These are phyloP conservation scores for Microbotryum saponariae DNA, from an alignment of 1,284 basidiomycete genomes.

Conservation along the genomic window DNA sequence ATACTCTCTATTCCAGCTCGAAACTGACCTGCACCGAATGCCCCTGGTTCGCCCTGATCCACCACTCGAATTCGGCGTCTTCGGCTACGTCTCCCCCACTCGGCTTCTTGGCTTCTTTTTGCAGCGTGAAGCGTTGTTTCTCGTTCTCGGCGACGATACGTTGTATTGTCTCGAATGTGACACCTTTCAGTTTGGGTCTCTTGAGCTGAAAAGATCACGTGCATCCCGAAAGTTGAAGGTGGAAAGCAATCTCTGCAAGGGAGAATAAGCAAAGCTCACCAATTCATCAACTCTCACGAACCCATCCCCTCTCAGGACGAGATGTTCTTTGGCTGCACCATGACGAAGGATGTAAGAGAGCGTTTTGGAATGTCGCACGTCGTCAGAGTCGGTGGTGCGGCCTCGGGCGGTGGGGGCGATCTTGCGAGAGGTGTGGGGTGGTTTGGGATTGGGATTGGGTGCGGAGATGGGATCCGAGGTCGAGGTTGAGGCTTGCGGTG, in stretches of 20 bases:
- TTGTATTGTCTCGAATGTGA: constrained; percentile 56
- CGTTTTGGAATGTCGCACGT: constrained; percentile 59
- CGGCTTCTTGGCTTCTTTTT: constrained; percentile 44
- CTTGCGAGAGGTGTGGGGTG: too few relatives aligned
- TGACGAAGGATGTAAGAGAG: constrained; percentile 78
- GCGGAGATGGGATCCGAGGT: too few relatives aligned
- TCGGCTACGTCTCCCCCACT: constrained; percentile 33
- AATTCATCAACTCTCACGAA: constrained; percentile 65
- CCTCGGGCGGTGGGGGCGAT: constrained; percentile 30
- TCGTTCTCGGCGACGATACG: constrained; percentile 64
- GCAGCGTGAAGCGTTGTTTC: constrained; percentile 68
- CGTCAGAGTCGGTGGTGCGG: constrained; percentile 44
- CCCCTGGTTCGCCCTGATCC: constrained; percentile 90
- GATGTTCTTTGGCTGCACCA: constrained; percentile 65
- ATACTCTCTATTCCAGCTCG: not conserved
- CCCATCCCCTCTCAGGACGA: constrained; percentile 69
- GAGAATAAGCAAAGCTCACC: constrained; percentile 42
- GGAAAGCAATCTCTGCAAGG: too few relatives aligned
- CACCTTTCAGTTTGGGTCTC: constrained; percentile 49
- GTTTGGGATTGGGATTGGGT: too few relatives aligned
- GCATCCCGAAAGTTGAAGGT: too few relatives aligned
- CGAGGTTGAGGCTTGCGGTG: too few relatives aligned
- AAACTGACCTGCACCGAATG: constrained; percentile 67
- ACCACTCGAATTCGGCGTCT: constrained; percentile 48
- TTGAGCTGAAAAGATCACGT: constrained; percentile 38